Base-by-base conservation (phyloP, 495 filamentous ascomycete species). In the Lasiosphaeriaceae sp. region DNA sequence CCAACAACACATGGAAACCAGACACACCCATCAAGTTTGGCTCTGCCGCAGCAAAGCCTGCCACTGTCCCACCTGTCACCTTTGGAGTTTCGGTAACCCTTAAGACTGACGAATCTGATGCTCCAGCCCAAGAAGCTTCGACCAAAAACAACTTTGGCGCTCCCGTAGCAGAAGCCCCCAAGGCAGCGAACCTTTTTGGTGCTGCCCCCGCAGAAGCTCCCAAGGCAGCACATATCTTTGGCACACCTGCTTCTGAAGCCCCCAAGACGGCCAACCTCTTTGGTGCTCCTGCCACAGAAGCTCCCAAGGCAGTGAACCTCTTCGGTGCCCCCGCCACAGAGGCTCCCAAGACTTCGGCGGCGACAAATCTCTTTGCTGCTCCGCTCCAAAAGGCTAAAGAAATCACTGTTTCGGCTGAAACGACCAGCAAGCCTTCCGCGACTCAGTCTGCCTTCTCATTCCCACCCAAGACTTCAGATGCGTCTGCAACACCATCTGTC, bases 1-100 rank as follows among this genome's bases (percentile, higher is more conserved):
- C 51, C 41, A 76, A 82, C 49, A 72, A 86, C 59, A 80, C 81
- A 6, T 86, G 71, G 71, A 70, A 62, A 31, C 58, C 72, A 2
- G 58, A 52, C 35, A 66, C 70, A 0, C 69, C 71, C n/a, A 72
- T 74, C 63, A 74, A 73, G 57, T 74, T 74, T 31, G 26, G 26
- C 14, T 57, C 71, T 45, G 64, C 67, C 1, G 52, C 73, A 8
- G 26, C 66, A 7, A 70, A 72, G 58, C 63, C 71, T 4, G 61
- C 71, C 34, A 43, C 59, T n/a, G 16, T 63, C 23, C 11, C 57
- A 11, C 43, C 63, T 16, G 47, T 68, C 31, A 51, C 57, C 35
- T 69, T 69, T 48, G 69, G 62, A 16, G 59, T 60, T 12, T 35
- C 61, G 1, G 24, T 35, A 4, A 59, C 39, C 12, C 39, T 54